These are phyloP conservation scores for Venturiaceae sp. DNA, from an alignment of 2,329 filamentous ascomycete species.

Conservation along the genomic window DNA sequence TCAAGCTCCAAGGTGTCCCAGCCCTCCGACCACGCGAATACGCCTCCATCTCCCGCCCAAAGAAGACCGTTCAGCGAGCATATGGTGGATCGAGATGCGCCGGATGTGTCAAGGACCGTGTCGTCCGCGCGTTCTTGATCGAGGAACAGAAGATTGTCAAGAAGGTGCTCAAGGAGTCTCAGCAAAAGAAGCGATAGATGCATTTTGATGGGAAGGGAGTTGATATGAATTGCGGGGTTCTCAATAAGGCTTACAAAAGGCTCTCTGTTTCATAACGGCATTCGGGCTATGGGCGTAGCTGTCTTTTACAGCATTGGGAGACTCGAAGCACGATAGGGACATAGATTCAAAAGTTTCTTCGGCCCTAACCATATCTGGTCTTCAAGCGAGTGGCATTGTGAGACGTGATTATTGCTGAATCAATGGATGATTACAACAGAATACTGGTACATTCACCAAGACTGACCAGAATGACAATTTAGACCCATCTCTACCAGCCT, in stretches of 20 bases:
- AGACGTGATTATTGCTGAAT: not conserved
- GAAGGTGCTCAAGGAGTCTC: constrained; percentile 94
- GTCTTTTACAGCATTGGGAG: not conserved
- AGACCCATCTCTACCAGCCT: no score
- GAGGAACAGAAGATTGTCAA: constrained; percentile 99
- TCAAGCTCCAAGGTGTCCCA: constrained; percentile 93
- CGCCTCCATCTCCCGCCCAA: constrained; percentile 89
- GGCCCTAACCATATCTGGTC: not conserved
- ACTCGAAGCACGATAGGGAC: not conserved
- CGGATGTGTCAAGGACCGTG: constrained; percentile 96
- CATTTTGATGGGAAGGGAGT: not conserved
- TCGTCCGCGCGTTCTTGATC: constrained; percentile 97
- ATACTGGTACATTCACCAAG: no score
- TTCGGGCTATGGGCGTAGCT: not conserved
- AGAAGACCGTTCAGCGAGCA: constrained; percentile 98
- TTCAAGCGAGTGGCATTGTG: not conserved
- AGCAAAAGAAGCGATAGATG: constrained; percentile 9
- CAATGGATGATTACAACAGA: no score
- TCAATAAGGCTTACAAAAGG: not conserved
- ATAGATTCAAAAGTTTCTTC: not conserved
- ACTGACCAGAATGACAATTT: no score
- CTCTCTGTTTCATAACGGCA: not conserved
- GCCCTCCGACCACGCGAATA: constrained; percentile 98
- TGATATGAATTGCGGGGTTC: constrained; percentile 1
- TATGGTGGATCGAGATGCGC: constrained; percentile 98